These are phyloP conservation scores for Mollisiaceae sp. DNA, from an alignment of 2,329 filamentous ascomycete species.

Conservation along the genomic window DNA sequence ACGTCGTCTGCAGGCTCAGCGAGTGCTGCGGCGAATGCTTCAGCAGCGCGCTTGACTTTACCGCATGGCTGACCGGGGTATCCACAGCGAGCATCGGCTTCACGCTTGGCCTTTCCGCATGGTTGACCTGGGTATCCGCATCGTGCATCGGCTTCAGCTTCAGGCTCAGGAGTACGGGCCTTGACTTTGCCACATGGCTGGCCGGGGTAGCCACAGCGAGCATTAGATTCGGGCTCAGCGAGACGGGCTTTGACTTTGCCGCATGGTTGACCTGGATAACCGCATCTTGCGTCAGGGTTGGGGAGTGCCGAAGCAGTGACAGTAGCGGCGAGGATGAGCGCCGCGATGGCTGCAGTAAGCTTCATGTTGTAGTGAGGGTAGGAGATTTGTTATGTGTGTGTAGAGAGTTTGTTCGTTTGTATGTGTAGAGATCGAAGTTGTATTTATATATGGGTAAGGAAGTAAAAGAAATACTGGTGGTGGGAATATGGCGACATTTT, in stretches of 20 bases:
- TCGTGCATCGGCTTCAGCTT: constrained; percentile 30
- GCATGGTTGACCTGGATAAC: constrained; percentile 20
- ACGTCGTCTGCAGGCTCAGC: constrained; percentile 25
- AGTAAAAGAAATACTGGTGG: constrained; percentile 4
- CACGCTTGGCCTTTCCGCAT: constrained; percentile 21
- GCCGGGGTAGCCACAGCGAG: constrained; percentile 32
- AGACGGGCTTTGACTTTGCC: constrained; percentile 17
- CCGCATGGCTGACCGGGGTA: constrained; percentile 34
- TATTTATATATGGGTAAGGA: constrained; percentile 19
- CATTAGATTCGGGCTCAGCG: constrained; percentile 12
- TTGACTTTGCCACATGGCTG: constrained; percentile 20
- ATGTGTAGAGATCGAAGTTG: constrained; percentile 10
- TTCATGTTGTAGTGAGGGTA: constrained; percentile 50
- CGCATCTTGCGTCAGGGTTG: constrained; percentile 15
- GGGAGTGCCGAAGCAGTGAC: constrained; percentile 42
- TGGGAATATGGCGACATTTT: constrained; percentile 13
- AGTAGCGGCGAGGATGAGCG: constrained; percentile 48
- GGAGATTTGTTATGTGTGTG: constrained; percentile 18
- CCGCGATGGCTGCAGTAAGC: constrained; percentile 49
- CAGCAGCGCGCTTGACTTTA: constrained; percentile 35
- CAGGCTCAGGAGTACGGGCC: constrained; percentile 11
- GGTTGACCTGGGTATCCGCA: constrained; percentile 27
- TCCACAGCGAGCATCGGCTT: constrained; percentile 33
- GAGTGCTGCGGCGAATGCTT: constrained; percentile 39
- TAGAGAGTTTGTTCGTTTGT: constrained; percentile 20